These are phyloP conservation scores for Hydnum rufescens DNA, from an alignment of 768 basidiomycete genomes.

Conservation along the genomic window DNA sequence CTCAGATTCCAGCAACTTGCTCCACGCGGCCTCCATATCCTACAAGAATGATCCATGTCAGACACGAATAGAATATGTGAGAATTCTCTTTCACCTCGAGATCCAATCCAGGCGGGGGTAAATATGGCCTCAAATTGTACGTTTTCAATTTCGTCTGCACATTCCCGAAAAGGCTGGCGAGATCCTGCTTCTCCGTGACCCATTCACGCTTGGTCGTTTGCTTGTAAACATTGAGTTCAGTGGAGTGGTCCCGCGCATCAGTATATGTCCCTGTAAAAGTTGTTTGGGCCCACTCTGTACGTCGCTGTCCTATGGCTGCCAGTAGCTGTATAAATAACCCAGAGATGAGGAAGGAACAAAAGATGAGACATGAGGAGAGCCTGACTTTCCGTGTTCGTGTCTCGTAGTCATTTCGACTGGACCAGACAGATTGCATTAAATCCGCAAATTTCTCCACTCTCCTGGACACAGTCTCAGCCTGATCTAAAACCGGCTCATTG, in stretches of 20 bases:
- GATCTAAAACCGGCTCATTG: slow-evolving; percentile 33
- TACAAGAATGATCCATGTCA: slow-evolving; percentile 10
- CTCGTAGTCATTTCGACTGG: slow-evolving; percentile 80
- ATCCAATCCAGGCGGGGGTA: slow-evolving; percentile 51
- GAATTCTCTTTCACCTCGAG: slow-evolving; percentile 26
- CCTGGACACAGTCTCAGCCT: slow-evolving; percentile 83
- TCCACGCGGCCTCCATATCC: slow-evolving; percentile 72
- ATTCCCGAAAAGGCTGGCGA: slow-evolving; percentile 75
- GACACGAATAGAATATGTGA: background rate
- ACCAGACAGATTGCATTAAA: slow-evolving; percentile 83
- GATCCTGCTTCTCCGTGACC: slow-evolving; percentile 78
- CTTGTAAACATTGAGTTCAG: slow-evolving; percentile 62
- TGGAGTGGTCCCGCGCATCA: slow-evolving; percentile 60
- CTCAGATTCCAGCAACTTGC: slow-evolving; percentile 48
- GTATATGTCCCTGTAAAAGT: slow-evolving; percentile 54
- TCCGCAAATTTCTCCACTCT: slow-evolving; percentile 93
- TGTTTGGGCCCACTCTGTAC: slow-evolving; percentile 46
- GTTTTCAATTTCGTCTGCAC: slow-evolving; percentile 87
- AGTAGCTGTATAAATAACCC: slow-evolving; percentile 21
- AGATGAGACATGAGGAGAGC: slow-evolving; percentile 7
- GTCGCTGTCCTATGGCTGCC: slow-evolving; percentile 41
- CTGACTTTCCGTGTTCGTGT: slow-evolving; percentile 53
- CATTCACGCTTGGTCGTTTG: slow-evolving; percentile 67
- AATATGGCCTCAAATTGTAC: slow-evolving; percentile 69
- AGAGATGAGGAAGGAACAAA: background rate